Base-by-base conservation (phyloP, 768 basidiomycete species). In the Amanita molliuscula region DNA sequence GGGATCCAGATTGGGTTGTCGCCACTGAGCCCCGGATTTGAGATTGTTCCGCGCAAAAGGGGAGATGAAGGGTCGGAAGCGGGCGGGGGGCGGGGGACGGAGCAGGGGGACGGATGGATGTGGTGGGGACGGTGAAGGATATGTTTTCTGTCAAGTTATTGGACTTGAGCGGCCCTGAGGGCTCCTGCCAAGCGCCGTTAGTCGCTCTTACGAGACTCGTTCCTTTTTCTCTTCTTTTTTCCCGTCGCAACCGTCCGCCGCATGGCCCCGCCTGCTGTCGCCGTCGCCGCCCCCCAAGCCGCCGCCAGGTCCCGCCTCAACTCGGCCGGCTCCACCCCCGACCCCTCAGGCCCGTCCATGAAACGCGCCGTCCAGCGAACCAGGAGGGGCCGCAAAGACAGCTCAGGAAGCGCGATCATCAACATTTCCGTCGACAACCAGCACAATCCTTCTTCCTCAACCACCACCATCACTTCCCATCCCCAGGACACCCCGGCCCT, bases 1-100 rank as follows among this genome's bases (percentile, higher is more conserved):
- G 86, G 84, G 6, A 80, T 88, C 65, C 80, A 82, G 56, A 87
- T 88, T 55, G 86, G 86, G 4, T 59, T 88, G 35, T 84, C 83
- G 21, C 82, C 86, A 13, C 66, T 82, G 48, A 84, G 82, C 57
- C 86, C 86, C 28, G 86, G 86, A n/a, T 88, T 88, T 56, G 70
- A 74, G n/a, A 73, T 85, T 41, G 69, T 79, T 47, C 82, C 82
- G 18, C 62, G 67, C 42, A 73, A 77, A 55, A 64, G 79, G 56
- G 62, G 59, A n/a, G 69, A 67, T 47, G 57, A 55, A 48, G 55
- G 53, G 51, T 54, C 52, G 34, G 44, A 49, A 50, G 52, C 65
- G 77, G 61, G 74, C 75, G 29, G 71, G 77, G 46, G 80, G 79
- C 57, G 78, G 79, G 54, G 73, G 76, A 1, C 71, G 73, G 58